These are phyloP conservation scores for Zopfia rhizophila DNA, from an alignment of 2,329 filamentous ascomycete genomes.

Conservation along the genomic window DNA sequence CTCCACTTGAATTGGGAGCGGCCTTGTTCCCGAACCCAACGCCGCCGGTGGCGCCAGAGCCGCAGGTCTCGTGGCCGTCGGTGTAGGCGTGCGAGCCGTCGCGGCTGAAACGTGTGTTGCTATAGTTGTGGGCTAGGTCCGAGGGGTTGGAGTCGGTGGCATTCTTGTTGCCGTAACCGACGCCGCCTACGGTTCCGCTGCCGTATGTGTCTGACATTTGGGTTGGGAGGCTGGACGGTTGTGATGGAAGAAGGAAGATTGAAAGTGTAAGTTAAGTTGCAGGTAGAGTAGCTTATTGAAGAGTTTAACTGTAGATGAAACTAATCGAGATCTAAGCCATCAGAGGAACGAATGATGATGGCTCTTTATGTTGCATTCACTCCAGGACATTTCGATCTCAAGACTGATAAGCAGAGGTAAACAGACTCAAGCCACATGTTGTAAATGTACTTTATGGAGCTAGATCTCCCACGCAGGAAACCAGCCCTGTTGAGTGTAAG, in stretches of 20 bases:
- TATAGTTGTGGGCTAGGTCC: conserved; percentile 32
- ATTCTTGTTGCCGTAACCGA: conserved; percentile 52
- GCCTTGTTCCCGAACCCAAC: conserved; percentile 53
- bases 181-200: conserved; percentile 34
- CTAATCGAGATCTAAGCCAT: too few relatives aligned
- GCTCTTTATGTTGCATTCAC: too few relatives aligned
- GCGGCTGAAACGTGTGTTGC: conserved; percentile 39
- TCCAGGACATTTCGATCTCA: too few relatives aligned
- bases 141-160: conserved; percentile 28
- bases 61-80: conserved; percentile 39
- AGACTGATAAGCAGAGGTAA: not conserved
- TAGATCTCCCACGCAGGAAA: conserved; percentile 15
- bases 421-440: conserved; percentile 37
- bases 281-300: too few relatives aligned
- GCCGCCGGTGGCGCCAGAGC: conserved; percentile 44
- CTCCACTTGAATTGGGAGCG: conserved; percentile 16
- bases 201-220: conserved; percentile 20
- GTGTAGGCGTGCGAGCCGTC: conserved; percentile 40
- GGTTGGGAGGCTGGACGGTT: not conserved
- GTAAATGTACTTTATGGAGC: conserved; percentile 34
- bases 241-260: not conserved
- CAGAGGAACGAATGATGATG: too few relatives aligned
- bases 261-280: not conserved
- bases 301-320: too few relatives aligned
- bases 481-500: too few relatives aligned